Percentiles rank a stretch among this genome's conserved stretches.
These are phyloP conservation scores for Saccharum officinarum DNA, from an alignment of 176 grass and related monocot species.

Conservation along the genomic window DNA sequence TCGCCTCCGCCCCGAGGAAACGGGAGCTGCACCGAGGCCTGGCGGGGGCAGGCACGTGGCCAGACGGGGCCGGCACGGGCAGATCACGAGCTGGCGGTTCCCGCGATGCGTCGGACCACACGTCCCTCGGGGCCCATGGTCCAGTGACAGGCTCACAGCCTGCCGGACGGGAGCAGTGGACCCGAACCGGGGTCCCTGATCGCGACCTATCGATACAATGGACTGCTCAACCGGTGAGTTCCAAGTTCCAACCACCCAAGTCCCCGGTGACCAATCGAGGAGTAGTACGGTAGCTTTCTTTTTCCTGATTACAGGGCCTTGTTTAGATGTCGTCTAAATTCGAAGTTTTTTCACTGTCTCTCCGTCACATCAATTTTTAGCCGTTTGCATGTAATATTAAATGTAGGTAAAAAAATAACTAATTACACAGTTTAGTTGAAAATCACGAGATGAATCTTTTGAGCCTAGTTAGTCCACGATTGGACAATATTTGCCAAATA, in stretches of 20 bases:
- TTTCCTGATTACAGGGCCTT: not conserved
- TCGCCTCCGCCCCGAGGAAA: slow-evolving; percentile 10
- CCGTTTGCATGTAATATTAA: too few species aligned
- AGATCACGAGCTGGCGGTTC: slow-evolving; percentile 32
- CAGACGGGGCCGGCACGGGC: slow-evolving; percentile 41
- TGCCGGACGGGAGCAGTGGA: not conserved
- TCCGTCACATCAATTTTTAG: too few species aligned
- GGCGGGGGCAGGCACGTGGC: slow-evolving; percentile 40
- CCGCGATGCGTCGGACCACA: slow-evolving; percentile 24
- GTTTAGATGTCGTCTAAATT: too few species aligned
- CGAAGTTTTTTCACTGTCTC: too few species aligned
- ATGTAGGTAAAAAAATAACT: too few species aligned
- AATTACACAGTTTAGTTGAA: too few species aligned
- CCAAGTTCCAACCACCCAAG: not conserved
- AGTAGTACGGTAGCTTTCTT: not conserved
- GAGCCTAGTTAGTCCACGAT: too few species aligned
- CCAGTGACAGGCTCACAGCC: not conserved
- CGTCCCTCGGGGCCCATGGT: not conserved
- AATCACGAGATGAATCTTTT: too few species aligned
- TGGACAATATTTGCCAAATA: too few species aligned
- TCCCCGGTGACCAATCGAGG: not conserved
- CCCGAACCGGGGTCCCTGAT: not conserved
- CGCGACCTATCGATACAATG: not conserved
- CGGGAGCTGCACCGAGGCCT: slow-evolving; percentile 17
- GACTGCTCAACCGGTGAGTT: not conserved